phyloP scores from a whole-genome alignment of 139 green algal species.

The Yamagishiella unicocca region DNA sequence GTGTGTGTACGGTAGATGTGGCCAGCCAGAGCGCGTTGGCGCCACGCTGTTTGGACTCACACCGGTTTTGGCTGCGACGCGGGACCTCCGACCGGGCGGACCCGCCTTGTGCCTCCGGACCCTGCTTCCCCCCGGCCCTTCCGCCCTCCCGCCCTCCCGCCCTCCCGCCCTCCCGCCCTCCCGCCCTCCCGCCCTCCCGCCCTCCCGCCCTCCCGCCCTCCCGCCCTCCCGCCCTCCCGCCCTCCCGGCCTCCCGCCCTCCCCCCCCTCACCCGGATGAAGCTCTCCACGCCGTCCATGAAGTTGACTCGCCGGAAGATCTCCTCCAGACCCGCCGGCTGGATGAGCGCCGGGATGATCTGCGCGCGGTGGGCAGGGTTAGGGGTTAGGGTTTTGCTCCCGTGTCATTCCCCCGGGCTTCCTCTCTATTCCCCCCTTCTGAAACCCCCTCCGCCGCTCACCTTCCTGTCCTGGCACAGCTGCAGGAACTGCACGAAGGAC shows the following conservation, averaged over 20 bases:
- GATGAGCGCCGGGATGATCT: conserved; percentile 62
- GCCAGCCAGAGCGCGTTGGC: no score
- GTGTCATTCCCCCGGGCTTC: no score
- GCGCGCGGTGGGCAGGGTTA: neutral
- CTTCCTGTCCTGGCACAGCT: conserved; percentile 52
- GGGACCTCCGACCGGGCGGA: no score
- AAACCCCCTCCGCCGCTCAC: neutral
- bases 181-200: neutral
- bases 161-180: neutral
- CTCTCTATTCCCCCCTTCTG: no score
- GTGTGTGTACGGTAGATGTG: no score
- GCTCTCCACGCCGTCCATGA: conserved; percentile 40
- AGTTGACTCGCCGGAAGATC: conserved; percentile 57
- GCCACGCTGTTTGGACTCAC: no score
- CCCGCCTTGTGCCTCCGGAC: neutral
- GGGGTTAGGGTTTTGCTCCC: no score
- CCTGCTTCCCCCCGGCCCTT: no score
- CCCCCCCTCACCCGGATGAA: conserved; percentile 33
- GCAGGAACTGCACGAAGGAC: conserved; percentile 56
- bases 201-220: neutral
- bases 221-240: neutral
- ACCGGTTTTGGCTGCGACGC: no score
- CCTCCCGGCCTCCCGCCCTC: neutral
- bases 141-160: neutral
- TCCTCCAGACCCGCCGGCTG: conserved; percentile 63